Base-by-base conservation (phyloP, 1,284 basidiomycete species). In the Boletellus sp. region DNA sequence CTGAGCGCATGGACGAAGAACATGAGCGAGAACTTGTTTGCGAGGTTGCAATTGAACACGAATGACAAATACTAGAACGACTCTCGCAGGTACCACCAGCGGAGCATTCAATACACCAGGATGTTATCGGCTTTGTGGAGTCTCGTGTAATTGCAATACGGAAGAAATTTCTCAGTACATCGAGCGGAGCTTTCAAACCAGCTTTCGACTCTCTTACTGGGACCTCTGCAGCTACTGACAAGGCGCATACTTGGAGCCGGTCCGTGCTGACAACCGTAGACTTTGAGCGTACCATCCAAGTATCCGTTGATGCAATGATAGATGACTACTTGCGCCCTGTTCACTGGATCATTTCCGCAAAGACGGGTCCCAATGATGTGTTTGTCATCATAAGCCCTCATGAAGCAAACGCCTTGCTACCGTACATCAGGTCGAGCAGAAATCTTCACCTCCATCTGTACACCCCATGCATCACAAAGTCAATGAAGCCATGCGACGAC, bases 11-110 rank as follows among this genome's bases (percentile, higher is more conserved):
- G 51, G 72, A 71, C 5, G 78, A 81, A 56, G 79, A 80, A 51
- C 78, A 80, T 53, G 79, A 81, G 47, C 65, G 76, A 13, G 78
- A 81, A 55, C 62, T 80, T 2, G 57, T 53, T 8, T 72, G 75
- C 28, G 78, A 80, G 57, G 59, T 69, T 1, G 75, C 78, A 53
- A 59, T 68, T 1, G 75, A 78, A 53, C 62, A 58, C 4, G 77
- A 79, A 54, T 64, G 60, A 7, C 62, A 78, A 43, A 54, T n/a
- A n/a, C n/a, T 72, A 3, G 64, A 78, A 49, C 59, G 67, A 1
- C 73, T 75, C 4, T 56, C 55, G 1, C 59, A 37, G 47, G 57
- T 44, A 1, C 11, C n/a, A 8, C 54, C 71, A 0, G 64, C 61
- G 0, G 8, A 0, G 1, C 72, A 72, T 38, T 22, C 28, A 0